A percentile compares a stretch with the other conserved stretches of the same genome.
Conservation (phyloP, 179 eudicot genomes). For the Heliamphora pulchella region DNA sequence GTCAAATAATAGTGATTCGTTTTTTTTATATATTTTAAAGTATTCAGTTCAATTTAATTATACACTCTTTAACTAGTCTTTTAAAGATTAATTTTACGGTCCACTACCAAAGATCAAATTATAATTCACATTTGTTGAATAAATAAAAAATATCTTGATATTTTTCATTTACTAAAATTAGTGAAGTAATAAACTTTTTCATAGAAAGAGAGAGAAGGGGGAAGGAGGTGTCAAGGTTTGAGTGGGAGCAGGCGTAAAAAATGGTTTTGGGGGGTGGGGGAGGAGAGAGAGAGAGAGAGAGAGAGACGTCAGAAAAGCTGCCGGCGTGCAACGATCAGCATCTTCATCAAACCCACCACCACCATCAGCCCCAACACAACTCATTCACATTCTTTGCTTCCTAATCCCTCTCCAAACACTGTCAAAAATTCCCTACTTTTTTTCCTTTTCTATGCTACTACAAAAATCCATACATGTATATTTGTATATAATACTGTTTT, state of each 20-base stretch:
- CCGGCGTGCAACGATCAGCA: constrained; percentile 41
- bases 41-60: too few species aligned
- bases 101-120: too few species aligned
- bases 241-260: constrained; percentile 73
- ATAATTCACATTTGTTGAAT: too few species aligned
- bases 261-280: constrained; percentile 13
- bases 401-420: constrained; percentile 56
- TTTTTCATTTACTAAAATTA: too few species aligned
- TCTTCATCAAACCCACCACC: constrained; percentile 53
- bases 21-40: too few species aligned
- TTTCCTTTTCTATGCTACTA: constrained; percentile 16
- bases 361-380: constrained; percentile 18
- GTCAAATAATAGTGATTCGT: background rate
- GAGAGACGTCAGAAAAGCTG: constrained; percentile 44
- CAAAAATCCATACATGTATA: constrained; percentile 9
- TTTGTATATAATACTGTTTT: background rate
- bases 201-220: background rate
- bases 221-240: background rate
- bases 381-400: constrained; percentile 55
- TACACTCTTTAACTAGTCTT: too few species aligned
- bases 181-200: background rate
- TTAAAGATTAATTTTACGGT: too few species aligned
- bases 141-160: too few species aligned
- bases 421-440: constrained; percentile 31
- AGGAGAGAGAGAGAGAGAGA: constrained; percentile 16